Conservation (phyloP, 176 grass and related monocot species). For the Eremochloa ophiuroides region DNA sequence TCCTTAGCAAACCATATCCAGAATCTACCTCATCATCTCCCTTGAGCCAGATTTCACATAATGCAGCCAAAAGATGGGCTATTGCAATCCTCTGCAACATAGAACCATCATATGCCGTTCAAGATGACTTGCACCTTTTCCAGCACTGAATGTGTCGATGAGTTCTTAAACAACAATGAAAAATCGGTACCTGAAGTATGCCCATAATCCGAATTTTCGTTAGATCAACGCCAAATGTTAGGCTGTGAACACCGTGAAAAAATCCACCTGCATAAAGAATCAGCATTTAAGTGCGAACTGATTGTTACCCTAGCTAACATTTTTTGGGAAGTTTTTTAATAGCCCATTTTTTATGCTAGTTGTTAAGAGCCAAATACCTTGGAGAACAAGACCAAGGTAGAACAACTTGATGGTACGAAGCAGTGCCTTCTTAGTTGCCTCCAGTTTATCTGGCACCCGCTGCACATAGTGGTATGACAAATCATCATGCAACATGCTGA, state of each 20-base stretch:
- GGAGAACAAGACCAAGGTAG: slow-evolving; percentile 78
- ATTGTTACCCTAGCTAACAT: background rate
- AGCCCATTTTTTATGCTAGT: background rate
- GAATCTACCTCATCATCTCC: slow-evolving; percentile 38
- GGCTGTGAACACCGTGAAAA: slow-evolving; percentile 76
- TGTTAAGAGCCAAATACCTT: slow-evolving; percentile 50
- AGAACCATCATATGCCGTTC: background rate
- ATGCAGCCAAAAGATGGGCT: slow-evolving; percentile 65
- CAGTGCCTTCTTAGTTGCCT: slow-evolving; percentile 69
- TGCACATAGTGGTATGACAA: slow-evolving; percentile 24
- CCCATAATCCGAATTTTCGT: slow-evolving; percentile 62
- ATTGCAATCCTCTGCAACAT: slow-evolving; percentile 84
- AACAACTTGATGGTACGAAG: slow-evolving; percentile 73
- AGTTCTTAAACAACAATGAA: background rate
- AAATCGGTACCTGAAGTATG: slow-evolving; percentile 47
- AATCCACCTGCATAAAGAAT: slow-evolving; percentile 55
- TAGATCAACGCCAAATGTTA: slow-evolving; percentile 80
- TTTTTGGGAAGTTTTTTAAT: background rate
- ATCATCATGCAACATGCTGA: background rate
- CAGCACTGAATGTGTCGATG: background rate
- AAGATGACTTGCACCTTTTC: background rate
- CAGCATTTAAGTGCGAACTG: background rate
- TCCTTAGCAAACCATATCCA: slow-evolving; percentile 53
- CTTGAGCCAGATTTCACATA: slow-evolving; percentile 88
- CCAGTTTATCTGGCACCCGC: slow-evolving; percentile 57